phyloP scores from a whole-genome alignment of 2,329 filamentous ascomycete genomes.

The Arthrinium phaeospermum region DNA sequence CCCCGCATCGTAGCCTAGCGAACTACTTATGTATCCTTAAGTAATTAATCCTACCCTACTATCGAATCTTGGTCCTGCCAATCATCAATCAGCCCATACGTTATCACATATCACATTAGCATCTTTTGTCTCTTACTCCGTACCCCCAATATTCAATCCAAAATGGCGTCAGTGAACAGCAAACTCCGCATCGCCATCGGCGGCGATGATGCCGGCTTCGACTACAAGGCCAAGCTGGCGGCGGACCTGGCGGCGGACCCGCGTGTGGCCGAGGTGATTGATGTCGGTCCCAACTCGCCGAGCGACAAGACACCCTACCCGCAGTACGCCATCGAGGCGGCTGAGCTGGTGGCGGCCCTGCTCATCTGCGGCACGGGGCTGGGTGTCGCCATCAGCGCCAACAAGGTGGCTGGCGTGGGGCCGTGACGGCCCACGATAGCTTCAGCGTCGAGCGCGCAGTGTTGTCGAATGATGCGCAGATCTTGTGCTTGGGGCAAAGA shows the following conservation, averaged over 20 bases:
- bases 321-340: constrained; percentile 74
- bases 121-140: background rate
- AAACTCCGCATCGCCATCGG: constrained; percentile 22
- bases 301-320: constrained; percentile 80
- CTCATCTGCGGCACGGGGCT: constrained; percentile 84
- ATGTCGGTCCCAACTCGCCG: constrained; percentile 70
- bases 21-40: background rate
- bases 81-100: background rate
- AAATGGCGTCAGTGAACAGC: background rate
- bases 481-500: constrained; percentile 81
- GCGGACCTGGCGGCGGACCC: constrained; percentile 68
- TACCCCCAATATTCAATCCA: background rate
- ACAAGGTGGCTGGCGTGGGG: constrained; percentile 82
- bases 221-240: constrained; percentile 78
- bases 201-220: constrained; percentile 68
- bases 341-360: constrained; percentile 67
- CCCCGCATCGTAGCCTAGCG: background rate
- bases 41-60: constrained; percentile 2
- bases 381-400: constrained; percentile 81
- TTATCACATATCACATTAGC: background rate
- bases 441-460: constrained; percentile 81
- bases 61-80: background rate
- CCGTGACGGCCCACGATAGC: constrained; percentile 82
- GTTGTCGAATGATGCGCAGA: constrained; percentile 84
- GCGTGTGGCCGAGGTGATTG: constrained; percentile 68